A percentile compares a stretch with the other conserved stretches of the same genome.
Conservation (phyloP, 306 rosid species). For the Quercus aquifolioides region DNA sequence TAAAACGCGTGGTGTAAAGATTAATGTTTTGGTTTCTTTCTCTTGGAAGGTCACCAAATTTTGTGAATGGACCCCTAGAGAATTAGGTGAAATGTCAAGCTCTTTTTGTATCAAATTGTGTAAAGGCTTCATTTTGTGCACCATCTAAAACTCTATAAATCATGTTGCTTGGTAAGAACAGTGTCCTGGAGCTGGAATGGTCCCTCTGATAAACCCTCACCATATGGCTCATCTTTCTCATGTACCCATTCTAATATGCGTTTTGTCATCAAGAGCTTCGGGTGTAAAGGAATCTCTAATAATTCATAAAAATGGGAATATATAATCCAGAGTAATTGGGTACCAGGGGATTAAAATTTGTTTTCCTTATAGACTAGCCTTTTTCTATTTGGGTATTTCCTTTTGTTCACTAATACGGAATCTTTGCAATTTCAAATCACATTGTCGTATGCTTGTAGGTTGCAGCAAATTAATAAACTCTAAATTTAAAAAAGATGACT, state of each 20-base stretch:
- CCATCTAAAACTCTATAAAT: conserved; percentile 21
- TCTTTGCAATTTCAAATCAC: too few relatives aligned
- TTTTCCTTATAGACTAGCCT: too few relatives aligned
- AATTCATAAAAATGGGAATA: too few relatives aligned
- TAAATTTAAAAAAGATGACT: too few relatives aligned
- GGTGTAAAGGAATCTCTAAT: not conserved
- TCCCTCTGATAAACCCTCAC: conserved; percentile 16
- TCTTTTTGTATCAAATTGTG: conserved; percentile 1
- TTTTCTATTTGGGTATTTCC: too few relatives aligned
- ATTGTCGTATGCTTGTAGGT: too few relatives aligned
- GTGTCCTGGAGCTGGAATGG: conserved; percentile 19
- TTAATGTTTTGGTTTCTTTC: not conserved
- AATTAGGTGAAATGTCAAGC: conserved; percentile 25
- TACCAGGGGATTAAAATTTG: too few relatives aligned
- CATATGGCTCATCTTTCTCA: conserved; percentile 11
- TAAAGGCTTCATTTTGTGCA: conserved; percentile 23
- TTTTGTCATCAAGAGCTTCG: not conserved
- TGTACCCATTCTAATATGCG: conserved; percentile 2
- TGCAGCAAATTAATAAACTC: too few relatives aligned
- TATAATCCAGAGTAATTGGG: too few relatives aligned
- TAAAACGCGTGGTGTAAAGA: not conserved
- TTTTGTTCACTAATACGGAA: too few relatives aligned
- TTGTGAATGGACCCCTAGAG: conserved; percentile 1
- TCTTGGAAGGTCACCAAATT: not conserved
- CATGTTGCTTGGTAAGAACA: conserved; percentile 27